Evolutionary conservation across 805 yeast genomes (phyloP).

Genomic region (Hanseniaspora taiwanica): DNA sequence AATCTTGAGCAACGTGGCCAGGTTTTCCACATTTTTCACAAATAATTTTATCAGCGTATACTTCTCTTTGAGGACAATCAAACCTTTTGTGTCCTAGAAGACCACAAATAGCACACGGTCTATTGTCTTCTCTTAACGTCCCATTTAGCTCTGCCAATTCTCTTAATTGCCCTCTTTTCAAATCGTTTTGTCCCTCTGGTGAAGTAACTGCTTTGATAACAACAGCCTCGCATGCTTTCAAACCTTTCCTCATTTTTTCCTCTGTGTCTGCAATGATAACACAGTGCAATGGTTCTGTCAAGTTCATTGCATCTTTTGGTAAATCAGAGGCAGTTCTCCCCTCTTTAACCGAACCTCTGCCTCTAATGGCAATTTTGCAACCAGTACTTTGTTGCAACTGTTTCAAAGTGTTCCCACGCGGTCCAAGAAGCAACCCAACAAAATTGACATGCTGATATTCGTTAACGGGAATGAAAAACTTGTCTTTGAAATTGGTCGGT

Average conservation of each 20-base stretch:
- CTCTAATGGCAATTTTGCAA: slow-evolving; percentile 82
- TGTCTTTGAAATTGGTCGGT: slow-evolving; percentile 64
- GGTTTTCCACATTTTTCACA: slow-evolving; percentile 69
- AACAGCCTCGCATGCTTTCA: slow-evolving; percentile 57
- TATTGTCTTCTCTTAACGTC: slow-evolving; percentile 70
- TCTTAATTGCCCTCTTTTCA: slow-evolving; percentile 79
- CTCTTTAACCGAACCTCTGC: slow-evolving; percentile 91
- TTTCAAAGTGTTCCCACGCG: slow-evolving; percentile 84
- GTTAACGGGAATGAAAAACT: slow-evolving; percentile 69
- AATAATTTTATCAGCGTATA: slow-evolving; percentile 40
- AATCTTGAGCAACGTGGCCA: slow-evolving; percentile 86
- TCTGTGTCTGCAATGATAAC: slow-evolving; percentile 72
- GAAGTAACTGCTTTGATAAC: slow-evolving; percentile 73
- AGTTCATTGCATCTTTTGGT: slow-evolving; percentile 36
- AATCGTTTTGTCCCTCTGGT: slow-evolving; percentile 88
- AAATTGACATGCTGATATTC: slow-evolving; percentile 89
- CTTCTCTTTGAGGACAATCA: slow-evolving; percentile 47
- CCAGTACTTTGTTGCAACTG: slow-evolving; percentile 75
- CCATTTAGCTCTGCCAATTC: slow-evolving; percentile 92
- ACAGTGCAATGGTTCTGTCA: slow-evolving; percentile 82
- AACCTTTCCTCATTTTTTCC: slow-evolving; percentile 63
- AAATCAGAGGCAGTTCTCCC: slow-evolving; percentile 50
- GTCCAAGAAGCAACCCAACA: slow-evolving; percentile 83
- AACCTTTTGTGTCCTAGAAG: slow-evolving; percentile 48
- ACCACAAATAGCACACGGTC: slow-evolving; percentile 54